Percentiles rank a stretch among this genome's conserved stretches.
These are phyloP conservation scores for Cardamine resedifolia DNA, from an alignment of 345 rosid species.

Conservation along the genomic window DNA sequence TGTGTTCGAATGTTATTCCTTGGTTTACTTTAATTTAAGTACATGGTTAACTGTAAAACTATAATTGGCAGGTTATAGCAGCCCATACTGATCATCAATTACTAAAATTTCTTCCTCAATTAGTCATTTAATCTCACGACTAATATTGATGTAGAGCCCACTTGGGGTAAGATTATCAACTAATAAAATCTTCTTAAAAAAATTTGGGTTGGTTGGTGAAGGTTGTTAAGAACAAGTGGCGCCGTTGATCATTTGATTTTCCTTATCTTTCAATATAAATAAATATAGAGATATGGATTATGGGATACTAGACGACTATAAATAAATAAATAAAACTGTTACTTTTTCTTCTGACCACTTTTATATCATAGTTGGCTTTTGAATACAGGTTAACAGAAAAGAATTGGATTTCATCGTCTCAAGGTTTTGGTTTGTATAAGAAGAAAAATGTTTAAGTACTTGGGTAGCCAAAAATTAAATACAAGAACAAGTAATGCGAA, in stretches of 20 bases:
- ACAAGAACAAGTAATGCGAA: no score
- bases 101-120: not conserved
- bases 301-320: not conserved
- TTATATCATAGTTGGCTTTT: not conserved
- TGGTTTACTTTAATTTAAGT: not conserved
- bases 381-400: not conserved
- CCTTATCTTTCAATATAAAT: not conserved
- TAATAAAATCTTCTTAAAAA: not conserved
- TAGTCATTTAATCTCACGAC: constrained; percentile 23
- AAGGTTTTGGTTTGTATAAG: not conserved
- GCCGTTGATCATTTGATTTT: constrained; percentile 16
- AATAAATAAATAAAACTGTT: not conserved
- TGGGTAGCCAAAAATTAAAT: no score
- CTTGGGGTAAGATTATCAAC: constrained; percentile 6
- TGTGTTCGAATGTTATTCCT: constrained; percentile 13
- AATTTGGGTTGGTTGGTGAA: constrained; percentile 37
- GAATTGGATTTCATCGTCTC: not conserved
- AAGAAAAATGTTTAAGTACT: not conserved
- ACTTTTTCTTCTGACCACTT: not conserved
- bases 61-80: constrained; percentile 20
- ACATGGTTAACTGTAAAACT: constrained; percentile 22
- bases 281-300: not conserved
- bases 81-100: not conserved
- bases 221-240: constrained; percentile 42
- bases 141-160: not conserved